These are phyloP conservation scores for Luffa acutangula DNA, from an alignment of 306 rosid species.

Conservation along the genomic window DNA sequence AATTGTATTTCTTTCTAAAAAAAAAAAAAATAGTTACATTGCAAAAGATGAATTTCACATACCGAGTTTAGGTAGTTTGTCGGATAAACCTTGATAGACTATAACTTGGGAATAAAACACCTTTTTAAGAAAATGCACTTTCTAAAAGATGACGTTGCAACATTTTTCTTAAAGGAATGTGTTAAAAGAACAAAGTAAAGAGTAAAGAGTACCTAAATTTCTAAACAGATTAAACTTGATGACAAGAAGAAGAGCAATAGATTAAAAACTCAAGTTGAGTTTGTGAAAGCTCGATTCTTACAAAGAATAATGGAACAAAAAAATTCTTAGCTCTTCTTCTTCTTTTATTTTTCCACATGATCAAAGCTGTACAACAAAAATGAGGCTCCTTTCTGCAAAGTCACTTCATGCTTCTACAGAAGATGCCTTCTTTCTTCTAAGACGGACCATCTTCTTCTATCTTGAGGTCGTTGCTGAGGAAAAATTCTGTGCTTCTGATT, in stretches of 20 bases:
- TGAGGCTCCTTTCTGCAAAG: not conserved
- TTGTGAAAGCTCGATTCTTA: not conserved
- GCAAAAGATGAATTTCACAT: too few relatives aligned
- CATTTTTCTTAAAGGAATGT: not conserved
- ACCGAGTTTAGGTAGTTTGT: too few relatives aligned
- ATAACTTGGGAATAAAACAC: too few relatives aligned
- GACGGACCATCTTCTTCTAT: not conserved
- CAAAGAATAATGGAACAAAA: conserved; percentile 6
- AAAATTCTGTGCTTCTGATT: not conserved
- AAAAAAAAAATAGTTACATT: too few relatives aligned
- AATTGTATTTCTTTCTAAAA: too few relatives aligned
- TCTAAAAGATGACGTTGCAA: not conserved
- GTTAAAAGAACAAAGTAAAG: not conserved
- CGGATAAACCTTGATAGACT: too few relatives aligned
- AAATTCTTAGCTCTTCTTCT: not conserved
- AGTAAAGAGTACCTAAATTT: not conserved
- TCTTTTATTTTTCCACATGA: conserved; percentile 1
- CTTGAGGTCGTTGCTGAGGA: not conserved
- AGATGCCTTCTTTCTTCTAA: not conserved
- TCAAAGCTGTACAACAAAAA: conserved; percentile 8
- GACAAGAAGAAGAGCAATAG: not conserved
- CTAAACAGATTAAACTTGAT: not conserved
- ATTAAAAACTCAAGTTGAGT: not conserved
- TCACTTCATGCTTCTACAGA: not conserved
- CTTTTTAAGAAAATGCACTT: too few relatives aligned